Percentiles rank a stretch among this genome's conserved stretches.
Conservation (phyloP, 768 basidiomycete species). For the Filobasidium floriforme region DNA sequence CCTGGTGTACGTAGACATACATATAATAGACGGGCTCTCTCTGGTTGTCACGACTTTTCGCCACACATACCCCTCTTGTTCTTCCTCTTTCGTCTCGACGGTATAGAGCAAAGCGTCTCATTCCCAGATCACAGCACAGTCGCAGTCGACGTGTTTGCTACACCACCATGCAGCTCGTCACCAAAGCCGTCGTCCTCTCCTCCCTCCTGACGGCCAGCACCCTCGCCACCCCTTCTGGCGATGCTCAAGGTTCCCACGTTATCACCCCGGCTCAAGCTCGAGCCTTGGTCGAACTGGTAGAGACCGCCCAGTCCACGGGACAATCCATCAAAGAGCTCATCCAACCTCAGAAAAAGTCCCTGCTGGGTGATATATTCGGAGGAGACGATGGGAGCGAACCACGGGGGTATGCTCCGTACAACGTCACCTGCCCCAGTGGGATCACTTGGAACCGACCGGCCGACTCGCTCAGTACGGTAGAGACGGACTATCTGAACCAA, state of each 20-base stretch:
- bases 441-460: conserved; percentile 36
- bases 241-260: conserved; percentile 6
- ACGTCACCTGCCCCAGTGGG: conserved; percentile 33
- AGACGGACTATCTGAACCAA: conserved; percentile 28
- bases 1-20: too few relatives aligned
- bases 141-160: too few relatives aligned
- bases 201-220: background rate
- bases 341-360: background rate
- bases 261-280: conserved; percentile 14
- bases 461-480: conserved; percentile 26
- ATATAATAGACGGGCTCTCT: too few relatives aligned
- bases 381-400: conserved; percentile 12
- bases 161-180: conserved; percentile 12
- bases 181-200: background rate
- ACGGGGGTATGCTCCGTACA: conserved; percentile 33
- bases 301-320: conserved; percentile 9
- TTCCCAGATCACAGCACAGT: too few relatives aligned
- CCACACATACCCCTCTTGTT: too few relatives aligned
- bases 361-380: conserved; percentile 17
- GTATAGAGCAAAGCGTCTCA: too few relatives aligned
- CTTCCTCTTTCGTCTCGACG: too few relatives aligned
- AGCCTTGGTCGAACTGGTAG: conserved; percentile 10
- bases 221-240: background rate
- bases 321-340: conserved; percentile 4
- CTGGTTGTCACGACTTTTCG: too few relatives aligned